Evolutionary conservation across 2,329 filamentous ascomycete species (phyloP).

Genomic region (Penicillium sp.): DNA sequence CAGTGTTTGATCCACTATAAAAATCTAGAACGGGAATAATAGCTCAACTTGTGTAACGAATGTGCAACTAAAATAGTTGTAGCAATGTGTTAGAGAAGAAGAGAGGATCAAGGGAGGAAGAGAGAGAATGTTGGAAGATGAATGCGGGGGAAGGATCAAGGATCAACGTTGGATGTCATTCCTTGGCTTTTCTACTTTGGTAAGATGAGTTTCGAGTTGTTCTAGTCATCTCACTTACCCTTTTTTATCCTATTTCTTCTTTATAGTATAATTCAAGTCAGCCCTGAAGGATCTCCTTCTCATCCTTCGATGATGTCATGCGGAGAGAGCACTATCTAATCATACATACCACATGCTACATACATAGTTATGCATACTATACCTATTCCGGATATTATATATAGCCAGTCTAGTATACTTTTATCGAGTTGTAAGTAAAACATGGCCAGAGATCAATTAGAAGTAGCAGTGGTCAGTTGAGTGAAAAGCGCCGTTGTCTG

Average conservation of each 20-base stretch:
- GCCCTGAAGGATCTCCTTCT: neutral
- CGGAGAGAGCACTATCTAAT: constrained; percentile 17
- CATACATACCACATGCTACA: neutral
- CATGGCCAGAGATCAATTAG: neutral
- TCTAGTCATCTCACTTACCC: neutral
- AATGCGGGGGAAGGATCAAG: constrained; percentile 21
- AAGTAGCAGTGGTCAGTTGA: neutral
- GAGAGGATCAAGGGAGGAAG: neutral
- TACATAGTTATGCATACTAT: neutral
- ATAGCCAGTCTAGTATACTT: neutral
- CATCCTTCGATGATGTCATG: constrained; percentile 25
- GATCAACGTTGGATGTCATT: constrained; percentile 7
- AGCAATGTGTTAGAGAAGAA: neutral
- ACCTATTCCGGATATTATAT: neutral
- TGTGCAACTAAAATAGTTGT: constrained; percentile 1
- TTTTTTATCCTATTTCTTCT: neutral
- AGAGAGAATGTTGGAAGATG: constrained; percentile 1
- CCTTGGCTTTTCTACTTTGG: neutral
- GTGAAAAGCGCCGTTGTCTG: neutral
- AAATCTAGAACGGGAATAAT: neutral
- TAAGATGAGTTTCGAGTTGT: neutral
- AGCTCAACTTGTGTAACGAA: constrained; percentile 7
- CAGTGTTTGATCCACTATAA: neutral
- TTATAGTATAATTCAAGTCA: neutral
- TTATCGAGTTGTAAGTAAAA: too few relatives aligned